These are phyloP conservation scores for Allodekkera sacchari DNA, from an alignment of 805 yeast species.

Conservation along the genomic window DNA sequence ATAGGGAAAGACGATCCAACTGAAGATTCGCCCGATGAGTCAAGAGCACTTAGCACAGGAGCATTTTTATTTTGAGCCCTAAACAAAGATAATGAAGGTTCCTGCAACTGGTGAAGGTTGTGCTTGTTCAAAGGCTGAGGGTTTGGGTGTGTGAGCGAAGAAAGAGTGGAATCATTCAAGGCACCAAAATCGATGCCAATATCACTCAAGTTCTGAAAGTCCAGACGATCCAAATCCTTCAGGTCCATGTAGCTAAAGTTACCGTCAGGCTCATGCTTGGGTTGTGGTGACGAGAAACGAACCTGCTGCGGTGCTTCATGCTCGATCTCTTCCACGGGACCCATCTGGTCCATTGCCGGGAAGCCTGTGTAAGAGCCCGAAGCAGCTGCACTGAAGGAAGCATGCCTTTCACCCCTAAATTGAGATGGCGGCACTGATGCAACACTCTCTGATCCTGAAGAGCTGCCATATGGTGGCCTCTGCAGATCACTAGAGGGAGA, in stretches of 20 bases:
- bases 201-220: slow-evolving; percentile 16
- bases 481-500: not conserved
- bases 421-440: slow-evolving; percentile 8
- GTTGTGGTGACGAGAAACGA: slow-evolving; percentile 76
- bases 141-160: too few relatives aligned
- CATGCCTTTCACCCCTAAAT: slow-evolving; percentile 34
- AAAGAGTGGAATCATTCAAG: not conserved
- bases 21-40: slow-evolving; percentile 3
- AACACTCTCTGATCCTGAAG: too few relatives aligned
- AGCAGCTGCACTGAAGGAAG: slow-evolving; percentile 59
- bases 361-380: slow-evolving; percentile 50
- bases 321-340: slow-evolving; percentile 8
- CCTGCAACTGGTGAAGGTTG: slow-evolving; percentile 5
- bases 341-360: slow-evolving; percentile 7
- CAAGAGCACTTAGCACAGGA: too few relatives aligned
- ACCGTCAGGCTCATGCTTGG: slow-evolving; percentile 19
- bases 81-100: slow-evolving; percentile 6
- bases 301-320: slow-evolving; percentile 58
- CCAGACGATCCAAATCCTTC: slow-evolving; percentile 18
- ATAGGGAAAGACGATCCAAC: slow-evolving; percentile 1
- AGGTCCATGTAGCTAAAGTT: slow-evolving; percentile 27
- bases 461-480: not conserved
- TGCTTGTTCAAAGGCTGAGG: slow-evolving; percentile 2
- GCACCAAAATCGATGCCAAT: slow-evolving; percentile 13
- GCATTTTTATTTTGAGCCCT: slow-evolving; percentile 3